These are phyloP conservation scores for Fagopyrum homotropicum DNA, from an alignment of 148 eudicot species.

Conservation along the genomic window DNA sequence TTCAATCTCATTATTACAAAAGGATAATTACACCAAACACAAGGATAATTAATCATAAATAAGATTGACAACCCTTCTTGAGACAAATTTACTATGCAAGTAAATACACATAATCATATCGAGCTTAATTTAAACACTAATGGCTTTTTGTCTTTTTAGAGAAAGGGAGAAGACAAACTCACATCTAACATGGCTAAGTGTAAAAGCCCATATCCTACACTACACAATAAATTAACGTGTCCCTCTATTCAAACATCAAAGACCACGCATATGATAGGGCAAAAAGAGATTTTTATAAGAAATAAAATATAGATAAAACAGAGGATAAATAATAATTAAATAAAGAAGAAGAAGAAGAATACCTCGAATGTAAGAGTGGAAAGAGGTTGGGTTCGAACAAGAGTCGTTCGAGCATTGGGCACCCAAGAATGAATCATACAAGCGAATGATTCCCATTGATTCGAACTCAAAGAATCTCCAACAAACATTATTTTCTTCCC, in stretches of 20 bases:
- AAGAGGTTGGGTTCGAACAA: conserved; percentile 28
- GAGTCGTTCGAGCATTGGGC: conserved; percentile 49
- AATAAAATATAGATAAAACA: not conserved
- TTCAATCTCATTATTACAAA: too few species aligned
- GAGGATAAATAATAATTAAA: not conserved
- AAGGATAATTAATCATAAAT: too few species aligned
- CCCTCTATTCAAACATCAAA: conserved; percentile 9
- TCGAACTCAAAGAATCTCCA: conserved; percentile 73
- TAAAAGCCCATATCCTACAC: not conserved
- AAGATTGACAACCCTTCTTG: too few species aligned
- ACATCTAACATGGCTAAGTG: not conserved
- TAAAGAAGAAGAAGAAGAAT: not conserved
- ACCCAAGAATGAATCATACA: conserved; percentile 78
- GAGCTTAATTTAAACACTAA: too few species aligned
- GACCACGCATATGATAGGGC: not conserved
- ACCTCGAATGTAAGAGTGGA: conserved; percentile 63
- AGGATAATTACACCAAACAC: too few species aligned
- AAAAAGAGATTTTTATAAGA: not conserved
- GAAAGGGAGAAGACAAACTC: not conserved
- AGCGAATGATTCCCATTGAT: conserved; percentile 68
- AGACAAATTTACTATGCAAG: too few species aligned
- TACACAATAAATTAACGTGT: not conserved
- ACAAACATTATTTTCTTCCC: conserved; percentile 93
- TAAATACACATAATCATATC: too few species aligned
- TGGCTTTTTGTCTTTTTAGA: not conserved